phyloP scores from a whole-genome alignment of 768 basidiomycete genomes.

The Obba rivulosa region DNA sequence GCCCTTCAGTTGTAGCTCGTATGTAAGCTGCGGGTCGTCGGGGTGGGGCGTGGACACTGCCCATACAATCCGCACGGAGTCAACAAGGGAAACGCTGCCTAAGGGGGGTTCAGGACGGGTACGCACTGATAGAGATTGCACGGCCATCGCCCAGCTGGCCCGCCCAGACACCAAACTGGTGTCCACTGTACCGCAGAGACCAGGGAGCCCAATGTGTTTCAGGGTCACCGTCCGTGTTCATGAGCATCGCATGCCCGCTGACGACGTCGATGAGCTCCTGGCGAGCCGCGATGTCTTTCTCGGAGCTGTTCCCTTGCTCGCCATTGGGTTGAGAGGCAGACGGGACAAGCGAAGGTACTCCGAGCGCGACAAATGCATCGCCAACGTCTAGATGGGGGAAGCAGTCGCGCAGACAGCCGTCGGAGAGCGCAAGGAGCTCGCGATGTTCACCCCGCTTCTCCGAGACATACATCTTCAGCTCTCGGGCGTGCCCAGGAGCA shows the following conservation, averaged over 20 bases:
- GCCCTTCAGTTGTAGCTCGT: conserved; percentile 94
- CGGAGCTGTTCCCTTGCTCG: conserved; percentile 14
- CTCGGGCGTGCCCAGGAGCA: conserved; percentile 21
- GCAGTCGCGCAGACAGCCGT: conserved; percentile 64
- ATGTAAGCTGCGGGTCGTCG: conserved; percentile 43
- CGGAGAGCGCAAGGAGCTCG: conserved; percentile 69
- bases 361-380: conserved; percentile 68
- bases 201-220: conserved; percentile 49
- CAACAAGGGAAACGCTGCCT: not conserved
- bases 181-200: conserved; percentile 88
- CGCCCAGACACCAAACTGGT: conserved; percentile 87
- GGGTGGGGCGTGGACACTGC: conserved; percentile 78
- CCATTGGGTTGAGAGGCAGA: conserved; percentile 22
- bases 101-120: not conserved
- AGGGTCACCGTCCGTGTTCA: conserved; percentile 34
- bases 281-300: conserved; percentile 40
- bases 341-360: conserved; percentile 47
- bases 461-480: conserved; percentile 41
- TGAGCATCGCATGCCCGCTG: conserved; percentile 69
- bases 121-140: conserved; percentile 74
- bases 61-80: not conserved
- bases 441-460: conserved; percentile 45
- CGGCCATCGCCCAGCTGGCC: conserved; percentile 96
- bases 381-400: conserved; percentile 85
- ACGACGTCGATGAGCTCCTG: conserved; percentile 78